A percentile compares a stretch with the other conserved stretches of the same genome.
Conservation (phyloP, 495 filamentous ascomycete species). For the Penicillium samsonianum region DNA sequence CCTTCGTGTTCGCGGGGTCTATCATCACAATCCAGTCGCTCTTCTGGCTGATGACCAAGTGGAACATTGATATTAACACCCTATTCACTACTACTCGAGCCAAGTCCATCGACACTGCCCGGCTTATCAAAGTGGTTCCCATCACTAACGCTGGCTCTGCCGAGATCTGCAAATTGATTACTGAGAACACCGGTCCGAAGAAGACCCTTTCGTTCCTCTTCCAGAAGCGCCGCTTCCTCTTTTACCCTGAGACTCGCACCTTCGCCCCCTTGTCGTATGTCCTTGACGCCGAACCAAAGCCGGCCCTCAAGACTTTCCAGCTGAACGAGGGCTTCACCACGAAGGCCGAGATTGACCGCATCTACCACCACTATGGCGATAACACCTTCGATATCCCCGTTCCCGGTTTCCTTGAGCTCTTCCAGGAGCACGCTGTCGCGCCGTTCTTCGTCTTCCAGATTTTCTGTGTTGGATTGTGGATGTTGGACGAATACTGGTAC, state of each 20-base stretch:
- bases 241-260: conserved; percentile 61
- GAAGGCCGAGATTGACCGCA: conserved; percentile 68
- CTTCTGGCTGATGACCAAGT: conserved; percentile 93
- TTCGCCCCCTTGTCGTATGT: conserved; percentile 85
- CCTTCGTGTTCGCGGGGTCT: conserved; percentile 85
- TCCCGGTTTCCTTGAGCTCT: conserved; percentile 91
- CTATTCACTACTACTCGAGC: conserved; percentile 77
- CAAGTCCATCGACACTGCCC: conserved; percentile 71
- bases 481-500: conserved; percentile 99
- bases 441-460: conserved; percentile 99
- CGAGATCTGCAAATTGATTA: conserved; percentile 79
- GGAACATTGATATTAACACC: conserved; percentile 85
- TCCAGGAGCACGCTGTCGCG: conserved; percentile 96
- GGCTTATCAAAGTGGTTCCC: conserved; percentile 91
- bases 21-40: conserved; percentile 88
- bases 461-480: conserved; percentile 98
- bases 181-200: conserved; percentile 71
- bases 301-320: conserved; percentile 74
- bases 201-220: conserved; percentile 87
- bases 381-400: conserved; percentile 99
- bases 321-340: conserved; percentile 69
- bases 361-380: conserved; percentile 90
- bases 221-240: conserved; percentile 96
- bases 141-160: conserved; percentile 83
- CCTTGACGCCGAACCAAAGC: conserved; percentile 82